Base-by-base conservation (phyloP, 805 yeast genomes). In the Lachancea thermotolerans region DNA sequence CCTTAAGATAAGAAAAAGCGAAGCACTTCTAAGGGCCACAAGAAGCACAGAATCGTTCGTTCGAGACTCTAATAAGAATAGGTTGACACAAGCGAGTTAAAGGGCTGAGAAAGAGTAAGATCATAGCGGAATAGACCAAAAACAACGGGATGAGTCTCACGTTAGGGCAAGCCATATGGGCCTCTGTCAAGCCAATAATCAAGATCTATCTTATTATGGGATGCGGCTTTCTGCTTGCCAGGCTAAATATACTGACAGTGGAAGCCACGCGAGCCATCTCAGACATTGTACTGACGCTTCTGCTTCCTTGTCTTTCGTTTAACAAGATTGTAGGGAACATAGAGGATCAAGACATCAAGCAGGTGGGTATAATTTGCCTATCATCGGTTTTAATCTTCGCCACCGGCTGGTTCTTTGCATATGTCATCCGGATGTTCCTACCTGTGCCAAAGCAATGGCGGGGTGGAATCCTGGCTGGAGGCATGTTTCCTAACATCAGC, bases 161-260 rank as follows among this genome's bases (percentile, higher is more conserved):
- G 3, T 44, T 62, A 38, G 65, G 67, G 12, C 52, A 58, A 32
- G 61, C 54, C 14, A 58, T 65, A 25, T 65, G 64, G 61, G 52
- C 83, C 7, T 70, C 91, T 1, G 87, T 83, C 25, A 83, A 82
- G 64, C 93, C 93, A 12, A 82, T 85, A 50, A 72, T 84, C 57
- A 79, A 85, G 60, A 81, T 85, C 61, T 85, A 85, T 58, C 64
- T 83, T 60, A 82, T 85, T 56, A 78, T 85, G 3, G 78, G 73
- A 12, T 61, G 81, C n/a, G 95, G 93, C 18, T 81, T 73, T 54
- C 59, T 65, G 18, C 62, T 85, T 12, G 83, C 91, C 1, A 72
- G 71, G 46, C 55, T 64, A 49, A 81, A 83, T 45, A 70, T 83
- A 40, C 60, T 85, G 11, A 69, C 81, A 2, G 85, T 80, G 2